phyloP scores from a whole-genome alignment of 2,329 filamentous ascomycete genomes.

The Aspergillus jensenii region DNA sequence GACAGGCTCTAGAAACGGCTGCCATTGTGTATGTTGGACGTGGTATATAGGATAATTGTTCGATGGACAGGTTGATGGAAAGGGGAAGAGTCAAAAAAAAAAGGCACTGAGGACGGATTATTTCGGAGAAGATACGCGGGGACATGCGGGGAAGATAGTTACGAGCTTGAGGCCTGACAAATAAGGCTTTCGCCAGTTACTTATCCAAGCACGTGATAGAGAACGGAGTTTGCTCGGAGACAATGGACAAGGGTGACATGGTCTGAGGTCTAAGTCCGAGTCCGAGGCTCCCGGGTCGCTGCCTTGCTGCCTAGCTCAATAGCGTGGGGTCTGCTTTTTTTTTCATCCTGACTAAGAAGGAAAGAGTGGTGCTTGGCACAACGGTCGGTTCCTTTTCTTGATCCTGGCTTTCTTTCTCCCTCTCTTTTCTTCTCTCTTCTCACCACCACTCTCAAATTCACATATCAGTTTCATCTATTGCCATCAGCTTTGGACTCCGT shows the following conservation, averaged over 20 bases:
- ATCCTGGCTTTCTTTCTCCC: slow-evolving; percentile 19
- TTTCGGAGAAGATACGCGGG: neutral
- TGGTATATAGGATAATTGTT: neutral
- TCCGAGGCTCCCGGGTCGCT: too few species aligned
- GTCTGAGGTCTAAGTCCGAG: neutral
- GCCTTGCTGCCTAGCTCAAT: neutral
- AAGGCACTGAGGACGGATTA: neutral
- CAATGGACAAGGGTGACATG: too few species aligned
- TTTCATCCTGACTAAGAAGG: slow-evolving; percentile 6
- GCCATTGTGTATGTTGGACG: slow-evolving; percentile 15
- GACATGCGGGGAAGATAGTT: slow-evolving; percentile 4
- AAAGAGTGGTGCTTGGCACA: slow-evolving; percentile 15
- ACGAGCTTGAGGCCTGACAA: neutral
- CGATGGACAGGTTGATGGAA: neutral
- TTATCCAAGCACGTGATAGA: neutral
- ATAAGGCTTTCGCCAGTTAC: neutral
- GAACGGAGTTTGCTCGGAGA: neutral
- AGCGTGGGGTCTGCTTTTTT: slow-evolving; percentile 9
- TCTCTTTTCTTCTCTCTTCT: slow-evolving; percentile 14
- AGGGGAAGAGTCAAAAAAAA: neutral
- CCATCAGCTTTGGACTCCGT: slow-evolving; percentile 18
- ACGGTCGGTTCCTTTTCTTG: slow-evolving; percentile 24
- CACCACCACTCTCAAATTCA: slow-evolving; percentile 22
- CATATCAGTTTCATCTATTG: slow-evolving; percentile 7
- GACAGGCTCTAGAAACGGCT: slow-evolving; percentile 19